Evolutionary conservation across 192 early-diverging fungal genomes (phyloP), one percentile per base, ranked within the genome.

Genomic region (Bifiguratus adelaidae): DNA sequence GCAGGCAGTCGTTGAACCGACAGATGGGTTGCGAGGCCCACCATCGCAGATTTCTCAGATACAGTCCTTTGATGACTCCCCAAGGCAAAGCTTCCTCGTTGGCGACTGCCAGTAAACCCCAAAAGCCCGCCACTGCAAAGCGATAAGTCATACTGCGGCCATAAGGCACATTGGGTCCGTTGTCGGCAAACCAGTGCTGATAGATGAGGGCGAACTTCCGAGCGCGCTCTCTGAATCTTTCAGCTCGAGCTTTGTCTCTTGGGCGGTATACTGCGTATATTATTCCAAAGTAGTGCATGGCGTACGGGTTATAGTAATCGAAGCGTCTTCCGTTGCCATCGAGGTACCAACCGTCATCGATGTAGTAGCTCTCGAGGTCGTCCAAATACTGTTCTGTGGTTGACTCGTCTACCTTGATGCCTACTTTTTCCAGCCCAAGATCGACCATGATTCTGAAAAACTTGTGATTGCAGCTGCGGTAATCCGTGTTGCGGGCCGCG

Each of bases 171-270:
- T 30, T 30, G 18, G 26, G 6, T 7, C 44, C 44, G 13, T n/a
- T 30, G 16, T 45, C 44, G 9, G 25, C 44, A 30, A 45, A 45
- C 44, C 44, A 45, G 20, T 45, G 44, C 22, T 45, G 44, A 16
- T 30, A 45, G 3, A 30, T 26, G 16, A 30, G 27, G 11, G 44
- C 44, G 21, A 45, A 45, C 12, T 18, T 30, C 4, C 28, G 25
- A 18, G 44, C 44, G 8, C 44, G 44, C 12, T 45, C 12, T 30
- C 27, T n/a, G 22, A 30, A 45, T 9, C 44, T 45, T 9, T 45
- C 3, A 7, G 28, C 16, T 3, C 44, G 44, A 6, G 2, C 44
- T 18, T 12, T 45, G 9, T 45, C 44, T 30, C 32, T 20, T 0
- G 44, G 44, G 5, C 44, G 13, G 13, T 30, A 30, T n/a, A 30